phyloP scores from a whole-genome alignment of 169 alveolate species.

The Sarcocystis neurona region DNA sequence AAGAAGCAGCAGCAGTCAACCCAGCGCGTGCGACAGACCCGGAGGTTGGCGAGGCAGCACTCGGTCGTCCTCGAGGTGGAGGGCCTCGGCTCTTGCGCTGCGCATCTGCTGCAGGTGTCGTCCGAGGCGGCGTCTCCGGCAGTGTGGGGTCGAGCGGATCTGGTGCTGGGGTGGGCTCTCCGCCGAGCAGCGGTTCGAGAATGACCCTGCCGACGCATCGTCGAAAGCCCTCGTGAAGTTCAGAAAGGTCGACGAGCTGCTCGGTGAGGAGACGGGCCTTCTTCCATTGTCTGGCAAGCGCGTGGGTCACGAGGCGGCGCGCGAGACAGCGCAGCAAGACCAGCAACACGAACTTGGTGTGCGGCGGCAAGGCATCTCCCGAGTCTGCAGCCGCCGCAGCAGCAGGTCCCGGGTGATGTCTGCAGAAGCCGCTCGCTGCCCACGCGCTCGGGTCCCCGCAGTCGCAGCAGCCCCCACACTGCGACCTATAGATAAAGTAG shows the following conservation, averaged over 20 bases:
- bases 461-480: constrained; percentile 75
- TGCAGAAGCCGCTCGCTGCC: constrained; percentile 67
- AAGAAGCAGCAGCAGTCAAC: neutral
- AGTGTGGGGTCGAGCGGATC: neutral
- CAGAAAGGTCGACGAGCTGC: neutral
- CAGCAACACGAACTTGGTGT: constrained; percentile 18
- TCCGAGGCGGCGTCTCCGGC: neutral
- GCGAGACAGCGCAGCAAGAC: constrained; percentile 24
- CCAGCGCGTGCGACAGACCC: neutral
- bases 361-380: neutral
- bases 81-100: neutral
- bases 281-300: constrained; percentile 3
- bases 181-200: constrained; percentile 22
- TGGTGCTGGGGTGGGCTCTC: neutral
- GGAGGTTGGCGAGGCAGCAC: neutral
- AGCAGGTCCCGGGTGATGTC: constrained; percentile 46
- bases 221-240: constrained; percentile 29
- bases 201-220: constrained; percentile 41
- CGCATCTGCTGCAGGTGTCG: neutral
- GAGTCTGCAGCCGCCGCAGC: neutral
- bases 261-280: neutral
- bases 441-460: constrained; percentile 73
- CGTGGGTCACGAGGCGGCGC: constrained; percentile 31
- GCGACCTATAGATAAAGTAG: constrained; percentile 68
- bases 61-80: neutral